Evolutionary conservation across 2,329 filamentous ascomycete genomes (phyloP).

Genomic region (Pseudomassariella vexata): DNA sequence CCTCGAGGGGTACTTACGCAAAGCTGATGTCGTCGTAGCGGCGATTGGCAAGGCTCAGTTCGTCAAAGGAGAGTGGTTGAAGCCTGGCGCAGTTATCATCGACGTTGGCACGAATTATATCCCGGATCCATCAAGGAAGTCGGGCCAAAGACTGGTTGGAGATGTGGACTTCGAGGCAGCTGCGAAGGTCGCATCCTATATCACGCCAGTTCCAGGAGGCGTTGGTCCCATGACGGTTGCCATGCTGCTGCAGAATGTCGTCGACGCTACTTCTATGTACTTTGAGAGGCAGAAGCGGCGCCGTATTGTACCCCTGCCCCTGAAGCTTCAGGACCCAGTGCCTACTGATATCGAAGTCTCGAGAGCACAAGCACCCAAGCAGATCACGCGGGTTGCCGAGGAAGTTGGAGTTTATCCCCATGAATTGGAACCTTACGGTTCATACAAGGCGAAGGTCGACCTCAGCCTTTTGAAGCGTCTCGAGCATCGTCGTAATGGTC

Average conservation of each 20-base stretch:
- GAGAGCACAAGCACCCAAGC: conserved; percentile 83
- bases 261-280: conserved; percentile 75
- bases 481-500: conserved; percentile 79
- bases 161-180: conserved; percentile 92
- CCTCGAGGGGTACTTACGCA: conserved; percentile 68
- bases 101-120: conserved; percentile 98
- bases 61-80: conserved; percentile 92
- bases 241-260: conserved; percentile 94
- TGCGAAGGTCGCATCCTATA: conserved; percentile 78
- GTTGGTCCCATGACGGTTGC: conserved; percentile 99
- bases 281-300: conserved; percentile 80
- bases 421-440: conserved; percentile 90
- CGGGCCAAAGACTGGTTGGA: conserved; percentile 84
- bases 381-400: conserved; percentile 74
- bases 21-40: conserved; percentile 83
- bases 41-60: conserved; percentile 85
- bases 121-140: conserved; percentile 82
- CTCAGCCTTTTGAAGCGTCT: conserved; percentile 76
- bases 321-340: conserved; percentile 74
- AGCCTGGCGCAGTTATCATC: conserved; percentile 90
- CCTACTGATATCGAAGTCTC: conserved; percentile 96
- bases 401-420: conserved; percentile 85
- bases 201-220: conserved; percentile 93
- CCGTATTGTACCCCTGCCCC: conserved; percentile 72
- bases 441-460: conserved; percentile 94